phyloP scores from a whole-genome alignment of 176 grass and related monocot genomes.

The Bolboschoenus planiculmis region DNA sequence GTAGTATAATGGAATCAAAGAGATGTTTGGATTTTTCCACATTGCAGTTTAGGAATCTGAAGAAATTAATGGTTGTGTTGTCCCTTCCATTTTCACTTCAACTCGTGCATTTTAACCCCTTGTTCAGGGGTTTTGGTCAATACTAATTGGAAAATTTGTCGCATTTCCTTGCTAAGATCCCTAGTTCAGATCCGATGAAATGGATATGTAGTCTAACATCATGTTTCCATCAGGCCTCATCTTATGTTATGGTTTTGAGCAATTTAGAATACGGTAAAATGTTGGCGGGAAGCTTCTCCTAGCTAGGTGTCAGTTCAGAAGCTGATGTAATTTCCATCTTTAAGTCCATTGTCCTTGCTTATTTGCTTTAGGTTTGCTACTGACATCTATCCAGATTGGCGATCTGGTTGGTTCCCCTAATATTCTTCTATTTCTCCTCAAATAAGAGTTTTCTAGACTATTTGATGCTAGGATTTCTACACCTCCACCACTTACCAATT shows the following conservation, averaged over 20 bases:
- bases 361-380: background rate
- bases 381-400: background rate
- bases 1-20: background rate
- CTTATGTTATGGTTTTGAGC: background rate
- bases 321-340: background rate
- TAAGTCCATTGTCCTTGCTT: background rate
- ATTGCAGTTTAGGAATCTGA: background rate
- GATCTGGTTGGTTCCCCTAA: background rate
- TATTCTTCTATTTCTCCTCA: background rate
- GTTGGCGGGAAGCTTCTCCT: background rate
- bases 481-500: background rate
- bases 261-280: background rate
- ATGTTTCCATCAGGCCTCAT: background rate
- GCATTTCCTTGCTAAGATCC: background rate
- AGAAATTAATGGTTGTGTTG: background rate
- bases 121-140: background rate
- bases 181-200: background rate
- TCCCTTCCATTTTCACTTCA: background rate
- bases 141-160: background rate
- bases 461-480: background rate
- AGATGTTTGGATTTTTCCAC: background rate
- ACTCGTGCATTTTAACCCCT: no score
- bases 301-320: background rate
- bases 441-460: background rate
- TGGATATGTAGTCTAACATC: background rate